phyloP scores from a whole-genome alignment of 2,329 filamentous ascomycete genomes.

The Colletotrichum gloeosporioides region DNA sequence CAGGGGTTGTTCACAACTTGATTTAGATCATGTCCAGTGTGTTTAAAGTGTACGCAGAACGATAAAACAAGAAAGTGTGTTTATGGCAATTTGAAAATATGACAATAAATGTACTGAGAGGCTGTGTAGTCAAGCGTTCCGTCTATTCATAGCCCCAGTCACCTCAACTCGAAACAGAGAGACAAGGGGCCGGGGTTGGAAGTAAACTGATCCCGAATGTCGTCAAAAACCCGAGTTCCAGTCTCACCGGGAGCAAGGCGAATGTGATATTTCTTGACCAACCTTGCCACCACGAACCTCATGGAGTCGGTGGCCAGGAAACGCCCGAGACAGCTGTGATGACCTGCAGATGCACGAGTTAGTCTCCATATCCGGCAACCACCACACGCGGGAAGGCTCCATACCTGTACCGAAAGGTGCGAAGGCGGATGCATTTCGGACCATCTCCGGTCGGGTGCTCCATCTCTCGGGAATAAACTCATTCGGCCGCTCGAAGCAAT shows the following conservation, averaged over 20 bases:
- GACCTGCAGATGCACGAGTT: not conserved
- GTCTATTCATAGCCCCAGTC: not conserved
- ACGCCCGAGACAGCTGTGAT: constrained; percentile 18
- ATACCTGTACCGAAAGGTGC: constrained; percentile 37
- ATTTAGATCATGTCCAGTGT: not conserved
- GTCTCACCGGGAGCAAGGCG: constrained; percentile 16
- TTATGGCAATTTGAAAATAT: not conserved
- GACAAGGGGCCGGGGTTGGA: constrained; percentile 19
- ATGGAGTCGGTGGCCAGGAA: constrained; percentile 18
- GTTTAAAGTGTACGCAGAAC: not conserved
- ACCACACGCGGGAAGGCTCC: not conserved
- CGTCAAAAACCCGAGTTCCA: constrained; percentile 15
- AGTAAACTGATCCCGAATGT: constrained; percentile 16
- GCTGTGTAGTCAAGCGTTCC: not conserved
- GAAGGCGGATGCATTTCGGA: constrained; percentile 34
- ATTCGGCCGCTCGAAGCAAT: constrained; percentile 30
- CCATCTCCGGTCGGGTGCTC: constrained; percentile 35
- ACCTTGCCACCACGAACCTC: constrained; percentile 16
- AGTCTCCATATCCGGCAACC: not conserved
- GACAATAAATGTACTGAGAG: not conserved
- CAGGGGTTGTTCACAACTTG: not conserved
- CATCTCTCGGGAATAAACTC: constrained; percentile 45
- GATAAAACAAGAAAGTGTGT: not conserved
- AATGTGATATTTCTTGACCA: constrained; percentile 14
- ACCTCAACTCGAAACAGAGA: constrained; percentile 16